Percentiles rank a stretch among this genome's conserved stretches.
phyloP scores from a whole-genome alignment of 352 stramenopile genomes.

The Halophytophthora batemanensis region DNA sequence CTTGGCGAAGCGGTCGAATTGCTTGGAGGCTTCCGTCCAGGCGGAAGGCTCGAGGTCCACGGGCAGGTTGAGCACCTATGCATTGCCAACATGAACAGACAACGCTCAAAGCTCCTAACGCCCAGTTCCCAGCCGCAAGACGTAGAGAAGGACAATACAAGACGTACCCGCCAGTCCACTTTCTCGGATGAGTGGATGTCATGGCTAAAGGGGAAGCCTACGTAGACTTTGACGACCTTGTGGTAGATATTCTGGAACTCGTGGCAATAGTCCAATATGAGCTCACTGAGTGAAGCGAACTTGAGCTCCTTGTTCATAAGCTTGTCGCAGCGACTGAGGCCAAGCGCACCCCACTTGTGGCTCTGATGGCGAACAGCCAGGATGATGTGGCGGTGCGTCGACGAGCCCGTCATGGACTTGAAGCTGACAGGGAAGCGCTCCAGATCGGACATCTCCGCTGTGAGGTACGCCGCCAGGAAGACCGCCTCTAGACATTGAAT shows the following conservation, averaged over 20 bases:
- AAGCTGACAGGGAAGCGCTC: slow-evolving; percentile 87
- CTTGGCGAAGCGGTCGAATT: slow-evolving; percentile 68
- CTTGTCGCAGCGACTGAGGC: slow-evolving; percentile 75
- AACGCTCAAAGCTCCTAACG: not conserved
- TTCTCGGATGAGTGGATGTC: slow-evolving; percentile 86
- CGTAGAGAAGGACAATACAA: not conserved
- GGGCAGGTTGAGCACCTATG: slow-evolving; percentile 64
- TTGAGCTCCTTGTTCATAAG: slow-evolving; percentile 87
- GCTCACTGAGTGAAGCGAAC: slow-evolving; percentile 71
- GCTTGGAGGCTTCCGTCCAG: slow-evolving; percentile 50
- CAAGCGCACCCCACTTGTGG: slow-evolving; percentile 79
- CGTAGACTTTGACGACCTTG: slow-evolving; percentile 71
- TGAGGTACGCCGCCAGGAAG: slow-evolving; percentile 82
- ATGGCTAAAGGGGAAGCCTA: slow-evolving; percentile 82
- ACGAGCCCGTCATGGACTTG: slow-evolving; percentile 61
- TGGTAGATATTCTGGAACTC: slow-evolving; percentile 68
- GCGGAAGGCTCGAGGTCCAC: slow-evolving; percentile 39
- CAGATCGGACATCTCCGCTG: slow-evolving; percentile 55
- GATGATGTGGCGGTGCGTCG: slow-evolving; percentile 79
- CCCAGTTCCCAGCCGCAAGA: not conserved
- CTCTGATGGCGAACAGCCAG: slow-evolving; percentile 70
- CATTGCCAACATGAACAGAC: slow-evolving; percentile 1
- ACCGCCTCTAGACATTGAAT: slow-evolving; percentile 90
- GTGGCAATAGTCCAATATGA: slow-evolving; percentile 67
- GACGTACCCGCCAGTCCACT: slow-evolving; percentile 78